phyloP scores from a whole-genome alignment of 2,329 filamentous ascomycete species.

The Fusarium buxicola region DNA sequence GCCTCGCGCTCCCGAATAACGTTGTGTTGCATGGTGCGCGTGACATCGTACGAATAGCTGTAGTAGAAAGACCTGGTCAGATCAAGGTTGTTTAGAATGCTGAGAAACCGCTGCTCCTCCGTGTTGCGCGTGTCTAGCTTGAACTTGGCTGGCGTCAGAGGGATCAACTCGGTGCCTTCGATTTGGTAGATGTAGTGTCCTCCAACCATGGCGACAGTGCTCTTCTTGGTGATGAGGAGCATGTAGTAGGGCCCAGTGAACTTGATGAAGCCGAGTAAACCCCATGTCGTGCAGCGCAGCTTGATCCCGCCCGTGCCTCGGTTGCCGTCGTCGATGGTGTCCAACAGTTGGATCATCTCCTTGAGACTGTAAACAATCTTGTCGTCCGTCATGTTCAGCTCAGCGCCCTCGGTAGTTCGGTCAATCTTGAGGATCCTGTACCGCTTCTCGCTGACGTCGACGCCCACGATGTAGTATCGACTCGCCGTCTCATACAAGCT shows the following conservation, averaged over 20 bases:
- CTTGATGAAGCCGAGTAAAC: slow-evolving; percentile 91
- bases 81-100: slow-evolving; percentile 91
- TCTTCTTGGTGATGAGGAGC: slow-evolving; percentile 95
- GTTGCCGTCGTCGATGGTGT: slow-evolving; percentile 95
- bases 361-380: slow-evolving; percentile 93
- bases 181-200: slow-evolving; percentile 97
- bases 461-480: slow-evolving; percentile 93
- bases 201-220: slow-evolving; percentile 94
- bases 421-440: slow-evolving; percentile 97
- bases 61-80: slow-evolving; percentile 95
- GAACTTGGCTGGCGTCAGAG: slow-evolving; percentile 80
- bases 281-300: slow-evolving; percentile 91
- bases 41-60: slow-evolving; percentile 98
- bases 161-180: slow-evolving; percentile 91
- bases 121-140: slow-evolving; percentile 83
- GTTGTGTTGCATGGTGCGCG: slow-evolving; percentile 90
- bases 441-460: slow-evolving; percentile 87
- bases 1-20: slow-evolving; percentile 83
- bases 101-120: slow-evolving; percentile 89
- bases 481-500: slow-evolving; percentile 96
- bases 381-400: slow-evolving; percentile 89
- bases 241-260: slow-evolving; percentile 98
- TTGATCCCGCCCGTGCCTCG: slow-evolving; percentile 90
- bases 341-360: slow-evolving; percentile 93
- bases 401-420: slow-evolving; percentile 79